Evolutionary conservation across 2,329 filamentous ascomycete genomes (phyloP).

Genomic region (Fonsecaea multimorphosa): DNA sequence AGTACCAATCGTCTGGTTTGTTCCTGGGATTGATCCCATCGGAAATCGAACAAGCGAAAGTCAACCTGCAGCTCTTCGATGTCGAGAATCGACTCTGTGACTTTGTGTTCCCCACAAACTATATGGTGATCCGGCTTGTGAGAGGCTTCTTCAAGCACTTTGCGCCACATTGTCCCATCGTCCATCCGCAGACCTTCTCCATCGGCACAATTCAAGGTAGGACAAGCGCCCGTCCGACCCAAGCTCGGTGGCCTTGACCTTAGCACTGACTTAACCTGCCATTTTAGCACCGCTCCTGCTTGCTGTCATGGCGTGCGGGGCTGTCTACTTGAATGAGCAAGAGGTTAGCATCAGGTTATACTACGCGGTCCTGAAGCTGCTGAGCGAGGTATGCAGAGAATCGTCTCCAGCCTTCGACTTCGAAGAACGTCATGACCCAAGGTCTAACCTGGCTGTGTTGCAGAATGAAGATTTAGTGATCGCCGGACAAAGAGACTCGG

Average conservation of each 20-base stretch:
- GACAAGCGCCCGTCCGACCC: background rate
- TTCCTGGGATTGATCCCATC: slow-evolving; percentile 3
- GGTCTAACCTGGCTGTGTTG: background rate
- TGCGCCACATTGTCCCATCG: slow-evolving; percentile 9
- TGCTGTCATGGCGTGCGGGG: slow-evolving; percentile 6
- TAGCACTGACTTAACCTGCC: background rate
- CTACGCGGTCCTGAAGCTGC: slow-evolving; percentile 4
- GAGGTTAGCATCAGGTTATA: slow-evolving; percentile 1
- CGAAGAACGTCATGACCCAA: background rate
- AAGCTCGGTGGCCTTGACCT: background rate
- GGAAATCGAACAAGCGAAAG: slow-evolving; percentile 7
- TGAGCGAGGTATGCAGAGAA: slow-evolving; percentile 5
- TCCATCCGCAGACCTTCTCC: slow-evolving; percentile 8
- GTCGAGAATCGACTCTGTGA: slow-evolving; percentile 14
- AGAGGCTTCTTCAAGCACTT: slow-evolving; percentile 21
- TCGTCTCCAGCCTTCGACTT: background rate
- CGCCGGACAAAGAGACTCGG: slow-evolving; percentile 9
- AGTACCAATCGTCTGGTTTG: slow-evolving; percentile 9
- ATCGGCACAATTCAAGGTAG: slow-evolving; percentile 12
- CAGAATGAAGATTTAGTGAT: slow-evolving; percentile 8
- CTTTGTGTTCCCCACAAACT: slow-evolving; percentile 10
- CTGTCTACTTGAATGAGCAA: slow-evolving; percentile 8
- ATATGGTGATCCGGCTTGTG: slow-evolving; percentile 11
- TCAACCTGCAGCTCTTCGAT: slow-evolving; percentile 15
- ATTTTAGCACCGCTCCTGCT: slow-evolving; percentile 5